Evolutionary conservation across 805 yeast genomes (phyloP).

Genomic region (Naumovozyma baii): DNA sequence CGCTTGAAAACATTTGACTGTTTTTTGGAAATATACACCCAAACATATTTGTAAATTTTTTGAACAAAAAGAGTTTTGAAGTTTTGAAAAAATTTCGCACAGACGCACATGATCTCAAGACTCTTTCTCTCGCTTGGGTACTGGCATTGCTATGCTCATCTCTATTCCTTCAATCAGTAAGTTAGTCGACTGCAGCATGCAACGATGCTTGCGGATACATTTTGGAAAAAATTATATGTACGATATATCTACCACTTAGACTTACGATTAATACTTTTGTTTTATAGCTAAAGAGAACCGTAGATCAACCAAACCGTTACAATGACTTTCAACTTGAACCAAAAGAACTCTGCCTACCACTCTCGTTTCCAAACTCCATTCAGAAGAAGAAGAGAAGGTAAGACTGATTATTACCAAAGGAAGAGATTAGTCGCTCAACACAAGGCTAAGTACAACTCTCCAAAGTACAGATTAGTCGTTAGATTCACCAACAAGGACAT

Average conservation of each 20-base stretch:
- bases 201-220: too few species aligned
- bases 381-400: conserved; percentile 99
- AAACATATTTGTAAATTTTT: too few species aligned
- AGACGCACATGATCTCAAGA: too few species aligned
- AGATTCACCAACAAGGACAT: conserved; percentile 99
- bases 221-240: too few species aligned
- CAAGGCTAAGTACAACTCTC: conserved; percentile 99
- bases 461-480: conserved; percentile 98
- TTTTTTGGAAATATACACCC: not conserved
- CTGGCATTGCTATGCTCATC: too few species aligned
- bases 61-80: too few species aligned
- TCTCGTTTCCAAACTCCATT: conserved; percentile 99
- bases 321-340: conserved; percentile 20
- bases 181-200: too few species aligned
- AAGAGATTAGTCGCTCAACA: conserved; percentile 99
- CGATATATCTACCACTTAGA: conserved; percentile 1
- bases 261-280: not conserved
- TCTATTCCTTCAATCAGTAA: too few species aligned
- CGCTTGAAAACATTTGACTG: not conserved
- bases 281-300: not conserved
- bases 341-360: conserved; percentile 89
- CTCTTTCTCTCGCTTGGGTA: too few species aligned
- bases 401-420: conserved; percentile 99
- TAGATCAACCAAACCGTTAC: not conserved
- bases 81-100: too few species aligned